These are phyloP conservation scores for Pseudocercospora fijiensis DNA, from an alignment of 2,329 filamentous ascomycete species.

Conservation along the genomic window DNA sequence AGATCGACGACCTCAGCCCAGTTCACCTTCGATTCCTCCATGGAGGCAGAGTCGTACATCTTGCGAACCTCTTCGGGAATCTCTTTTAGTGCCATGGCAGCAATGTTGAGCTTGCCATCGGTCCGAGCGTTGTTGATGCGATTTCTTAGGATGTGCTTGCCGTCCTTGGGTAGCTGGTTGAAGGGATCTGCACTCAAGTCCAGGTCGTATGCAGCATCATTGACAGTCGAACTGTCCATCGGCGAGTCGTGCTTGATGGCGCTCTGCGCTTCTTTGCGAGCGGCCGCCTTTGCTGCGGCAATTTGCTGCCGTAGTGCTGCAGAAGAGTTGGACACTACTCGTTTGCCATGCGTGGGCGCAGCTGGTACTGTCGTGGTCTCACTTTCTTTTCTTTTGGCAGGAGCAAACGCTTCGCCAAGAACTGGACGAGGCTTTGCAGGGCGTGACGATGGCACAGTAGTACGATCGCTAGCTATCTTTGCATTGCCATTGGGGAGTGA, in stretches of 20 bases:
- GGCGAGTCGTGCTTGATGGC: constrained; percentile 27
- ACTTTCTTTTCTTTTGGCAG: constrained; percentile 12
- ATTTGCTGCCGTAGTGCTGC: constrained; percentile 83
- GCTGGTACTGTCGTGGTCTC: background rate
- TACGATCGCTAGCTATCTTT: constrained; percentile 32
- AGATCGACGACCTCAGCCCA: constrained; percentile 95
- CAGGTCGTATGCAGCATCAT: constrained; percentile 53
- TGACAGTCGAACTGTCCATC: constrained; percentile 13
- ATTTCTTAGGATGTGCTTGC: constrained; percentile 67
- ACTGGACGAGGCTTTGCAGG: constrained; percentile 35
- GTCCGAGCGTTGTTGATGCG: constrained; percentile 71
- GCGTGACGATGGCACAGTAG: constrained; percentile 38
- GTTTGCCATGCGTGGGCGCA: constrained; percentile 19
- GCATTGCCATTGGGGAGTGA: constrained; percentile 14
- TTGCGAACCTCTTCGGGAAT: constrained; percentile 80
- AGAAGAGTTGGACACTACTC: constrained; percentile 57
- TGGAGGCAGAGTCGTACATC: constrained; percentile 81
- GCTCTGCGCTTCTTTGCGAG: constrained; percentile 38
- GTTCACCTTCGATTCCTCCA: constrained; percentile 61
- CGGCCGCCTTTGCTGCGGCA: constrained; percentile 84
- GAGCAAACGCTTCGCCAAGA: constrained; percentile 37
- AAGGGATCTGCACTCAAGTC: constrained; percentile 66
- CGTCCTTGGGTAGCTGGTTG: constrained; percentile 62
- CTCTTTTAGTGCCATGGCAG: constrained; percentile 73
- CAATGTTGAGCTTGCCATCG: constrained; percentile 83